Percentiles rank a stretch among this genome's conserved stretches.
phyloP scores from a whole-genome alignment of 257 asterid species.

The Primulina huaijiensis region DNA sequence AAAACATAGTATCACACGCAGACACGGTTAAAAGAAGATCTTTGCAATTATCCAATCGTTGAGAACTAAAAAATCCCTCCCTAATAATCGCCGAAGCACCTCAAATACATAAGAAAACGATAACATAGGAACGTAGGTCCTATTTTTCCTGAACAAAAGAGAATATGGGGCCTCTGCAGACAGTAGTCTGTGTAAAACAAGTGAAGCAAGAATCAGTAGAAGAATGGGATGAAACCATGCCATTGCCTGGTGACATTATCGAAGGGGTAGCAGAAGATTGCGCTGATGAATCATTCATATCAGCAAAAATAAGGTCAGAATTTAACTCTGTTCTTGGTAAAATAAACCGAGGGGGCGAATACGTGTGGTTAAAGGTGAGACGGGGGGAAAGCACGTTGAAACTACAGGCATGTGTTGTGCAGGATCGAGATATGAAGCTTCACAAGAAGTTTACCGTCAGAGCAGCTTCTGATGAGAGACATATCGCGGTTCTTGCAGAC shows the following conservation, averaged over 20 bases:
- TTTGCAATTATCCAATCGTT: slow-evolving; percentile 25
- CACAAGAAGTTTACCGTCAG: slow-evolving; percentile 39
- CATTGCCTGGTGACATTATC: slow-evolving; percentile 54
- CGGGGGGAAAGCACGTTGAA: slow-evolving; percentile 40
- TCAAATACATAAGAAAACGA: neutral
- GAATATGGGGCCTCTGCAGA: slow-evolving; percentile 28
- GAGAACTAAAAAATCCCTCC: slow-evolving; percentile 29
- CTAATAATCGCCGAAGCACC: slow-evolving; percentile 27
- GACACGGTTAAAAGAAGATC: neutral
- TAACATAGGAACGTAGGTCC: slow-evolving; percentile 4
- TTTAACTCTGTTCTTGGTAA: slow-evolving; percentile 31
- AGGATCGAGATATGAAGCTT: slow-evolving; percentile 31
- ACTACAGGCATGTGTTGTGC: slow-evolving; percentile 37
- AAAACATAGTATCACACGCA: slow-evolving; percentile 22
- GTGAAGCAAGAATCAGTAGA: slow-evolving; percentile 43
- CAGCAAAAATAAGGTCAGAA: slow-evolving; percentile 40
- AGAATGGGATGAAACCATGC: slow-evolving; percentile 51
- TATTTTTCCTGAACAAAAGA: slow-evolving; percentile 1
- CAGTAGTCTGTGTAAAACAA: slow-evolving; percentile 39
- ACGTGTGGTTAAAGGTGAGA: slow-evolving; percentile 49
- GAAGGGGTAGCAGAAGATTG: slow-evolving; percentile 39
- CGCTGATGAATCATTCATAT: slow-evolving; percentile 30
- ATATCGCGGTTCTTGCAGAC: slow-evolving; percentile 47
- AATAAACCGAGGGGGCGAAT: slow-evolving; percentile 30
- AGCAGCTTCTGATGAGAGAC: slow-evolving; percentile 51